These are phyloP conservation scores for Botrytis fabae DNA, from an alignment of 2,329 filamentous ascomycete genomes.

Conservation along the genomic window DNA sequence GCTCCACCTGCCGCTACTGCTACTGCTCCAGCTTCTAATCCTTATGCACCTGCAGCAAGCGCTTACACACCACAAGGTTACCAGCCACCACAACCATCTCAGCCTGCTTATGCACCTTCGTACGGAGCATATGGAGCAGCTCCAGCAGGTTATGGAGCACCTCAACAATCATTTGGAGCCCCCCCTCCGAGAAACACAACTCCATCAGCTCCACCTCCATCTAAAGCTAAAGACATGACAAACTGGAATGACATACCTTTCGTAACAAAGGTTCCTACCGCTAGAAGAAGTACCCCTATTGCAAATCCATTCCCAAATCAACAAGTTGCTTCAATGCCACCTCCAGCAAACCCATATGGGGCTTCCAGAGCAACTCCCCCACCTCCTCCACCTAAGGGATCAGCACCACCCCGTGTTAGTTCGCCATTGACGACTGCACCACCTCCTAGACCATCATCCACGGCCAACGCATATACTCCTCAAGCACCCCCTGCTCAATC, in stretches of 20 bases:
- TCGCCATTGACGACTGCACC: slow-evolving; percentile 63
- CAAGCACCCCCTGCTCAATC: slow-evolving; percentile 49
- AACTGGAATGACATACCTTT: slow-evolving; percentile 97
- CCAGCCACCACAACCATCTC: slow-evolving; percentile 44
- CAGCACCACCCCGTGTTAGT: slow-evolving; percentile 66
- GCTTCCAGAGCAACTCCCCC: slow-evolving; percentile 63
- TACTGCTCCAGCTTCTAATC: slow-evolving; percentile 43
- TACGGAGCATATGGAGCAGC: slow-evolving; percentile 36
- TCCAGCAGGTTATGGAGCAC: slow-evolving; percentile 35
- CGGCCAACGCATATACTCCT: slow-evolving; percentile 65
- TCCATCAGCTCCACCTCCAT: slow-evolving; percentile 68
- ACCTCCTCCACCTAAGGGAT: slow-evolving; percentile 81
- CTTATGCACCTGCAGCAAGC: slow-evolving; percentile 49
- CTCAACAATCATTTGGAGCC: slow-evolving; percentile 46
- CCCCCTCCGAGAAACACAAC: slow-evolving; percentile 67
- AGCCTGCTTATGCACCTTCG: slow-evolving; percentile 40
- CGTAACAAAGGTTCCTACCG: slow-evolving; percentile 69
- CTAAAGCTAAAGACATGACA: slow-evolving; percentile 68
- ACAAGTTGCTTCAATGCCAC: slow-evolving; percentile 54
- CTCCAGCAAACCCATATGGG: slow-evolving; percentile 60
- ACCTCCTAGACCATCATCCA: slow-evolving; percentile 54
- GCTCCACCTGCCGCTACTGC: slow-evolving; percentile 41
- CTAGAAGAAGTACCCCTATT: slow-evolving; percentile 67
- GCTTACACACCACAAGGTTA: slow-evolving; percentile 44
- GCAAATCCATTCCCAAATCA: slow-evolving; percentile 67